phyloP scores from a whole-genome alignment of 2,329 filamentous ascomycete species.

The Cadophora gregata region DNA sequence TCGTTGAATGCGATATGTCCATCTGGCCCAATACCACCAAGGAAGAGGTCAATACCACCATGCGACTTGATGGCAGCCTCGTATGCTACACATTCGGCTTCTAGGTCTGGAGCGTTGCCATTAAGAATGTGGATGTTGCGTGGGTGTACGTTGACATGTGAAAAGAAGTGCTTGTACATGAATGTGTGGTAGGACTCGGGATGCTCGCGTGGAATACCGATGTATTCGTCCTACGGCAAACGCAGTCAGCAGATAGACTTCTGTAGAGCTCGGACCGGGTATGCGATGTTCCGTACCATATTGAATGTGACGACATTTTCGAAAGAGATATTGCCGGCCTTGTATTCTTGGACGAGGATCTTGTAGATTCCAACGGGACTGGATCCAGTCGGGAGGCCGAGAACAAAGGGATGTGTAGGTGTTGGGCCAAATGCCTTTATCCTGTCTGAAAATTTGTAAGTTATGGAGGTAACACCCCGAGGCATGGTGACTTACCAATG shows the following conservation, averaged over 20 bases:
- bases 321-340: slow-evolving; percentile 77
- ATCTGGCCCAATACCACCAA: slow-evolving; percentile 84
- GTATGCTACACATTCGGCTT: slow-evolving; percentile 78
- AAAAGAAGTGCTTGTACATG: slow-evolving; percentile 94
- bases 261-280: slow-evolving; percentile 4
- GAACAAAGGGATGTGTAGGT: slow-evolving; percentile 75
- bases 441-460: slow-evolving; percentile 57
- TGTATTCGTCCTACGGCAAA: slow-evolving; percentile 75
- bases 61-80: slow-evolving; percentile 76
- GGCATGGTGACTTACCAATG: slow-evolving; percentile 57
- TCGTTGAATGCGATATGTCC: slow-evolving; percentile 93
- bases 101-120: slow-evolving; percentile 77
- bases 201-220: slow-evolving; percentile 81
- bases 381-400: slow-evolving; percentile 83
- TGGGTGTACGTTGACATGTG: slow-evolving; percentile 80
- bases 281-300: slow-evolving; percentile 63
- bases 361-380: slow-evolving; percentile 81
- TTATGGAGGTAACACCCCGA: slow-evolving; percentile 10
- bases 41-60: slow-evolving; percentile 85
- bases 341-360: slow-evolving; percentile 73
- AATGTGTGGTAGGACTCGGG: slow-evolving; percentile 88
- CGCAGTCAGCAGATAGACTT: slow-evolving; percentile 19
- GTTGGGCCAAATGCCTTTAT: slow-evolving; percentile 80
- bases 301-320: slow-evolving; percentile 91
- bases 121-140: slow-evolving; percentile 85